Evolutionary conservation across 805 yeast species (phyloP), one percentile per base, ranked within the genome.

Genomic region (Saccharomyces jurei): DNA sequence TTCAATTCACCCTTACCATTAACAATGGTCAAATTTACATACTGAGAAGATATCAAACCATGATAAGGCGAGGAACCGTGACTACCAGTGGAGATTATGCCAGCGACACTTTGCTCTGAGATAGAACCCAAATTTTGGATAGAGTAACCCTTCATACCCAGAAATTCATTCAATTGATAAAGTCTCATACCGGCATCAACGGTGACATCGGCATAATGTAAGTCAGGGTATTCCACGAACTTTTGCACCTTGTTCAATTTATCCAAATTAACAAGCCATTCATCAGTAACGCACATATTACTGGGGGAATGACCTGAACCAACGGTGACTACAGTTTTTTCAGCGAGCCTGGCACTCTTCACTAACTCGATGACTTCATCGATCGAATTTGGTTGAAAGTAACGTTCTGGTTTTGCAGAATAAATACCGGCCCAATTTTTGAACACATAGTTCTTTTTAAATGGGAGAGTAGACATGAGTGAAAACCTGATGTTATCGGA

Each of bases 221-320:
- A 83, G n/a, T 82, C 80, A 25, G 67, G 70, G 53, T 81, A 76
- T 41, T 77, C 78, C 41, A 75, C 68, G 50, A 80, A 68, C 6
- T 65, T 69, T 27, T 84, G 60, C 21, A 89, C 81, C n/a, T 69
- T 63, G 67, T 82, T 80, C 67, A 87, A 79, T 54, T 81, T 81
- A 70, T 92, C 98, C 63, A 92, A 76, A 67, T 88, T 91, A 58
- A 95, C 80, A 21, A 94, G 72, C 96, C 97, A 91, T 55, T 87
- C 94, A 31, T 76, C 72, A 3, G 96, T 87, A 86, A 90, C 84
- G 52, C 96, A 89, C 72, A 94, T 72, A 65, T 84, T 91, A 47
- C 95, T 86, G 0, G 99, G 99, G 6, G 97, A 90, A 68, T 94
- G 98, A 31, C 96, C 97, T 0, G 96, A 82, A 0, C 99, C 99